Conservation (phyloP, 225 moss, liverwort and hornwort genomes). For the Marchantia paleacea region DNA sequence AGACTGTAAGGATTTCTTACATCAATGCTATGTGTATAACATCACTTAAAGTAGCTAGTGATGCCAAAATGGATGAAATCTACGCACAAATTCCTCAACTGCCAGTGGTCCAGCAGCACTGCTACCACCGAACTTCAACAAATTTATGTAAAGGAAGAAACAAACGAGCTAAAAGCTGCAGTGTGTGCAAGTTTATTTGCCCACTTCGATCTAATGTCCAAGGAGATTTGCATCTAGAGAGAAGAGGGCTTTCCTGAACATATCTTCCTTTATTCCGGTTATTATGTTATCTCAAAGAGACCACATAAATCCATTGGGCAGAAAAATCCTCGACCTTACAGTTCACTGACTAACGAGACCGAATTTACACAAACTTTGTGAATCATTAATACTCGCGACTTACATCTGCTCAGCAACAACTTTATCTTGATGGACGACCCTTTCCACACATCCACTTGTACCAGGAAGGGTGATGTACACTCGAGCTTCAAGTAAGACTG, state of each 20-base stretch:
- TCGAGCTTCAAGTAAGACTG: background rate
- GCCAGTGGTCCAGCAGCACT: background rate
- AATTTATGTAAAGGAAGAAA: background rate
- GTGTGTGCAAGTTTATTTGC: background rate
- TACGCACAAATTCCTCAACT: no score
- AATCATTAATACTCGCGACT: no score
- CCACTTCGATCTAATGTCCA: background rate
- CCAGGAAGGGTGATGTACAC: conserved; percentile 1
- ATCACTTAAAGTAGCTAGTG: no score
- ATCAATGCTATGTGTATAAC: no score
- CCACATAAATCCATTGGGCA: background rate
- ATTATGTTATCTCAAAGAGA: background rate
- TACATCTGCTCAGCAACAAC: background rate
- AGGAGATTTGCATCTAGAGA: background rate
- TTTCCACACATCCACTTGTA: background rate
- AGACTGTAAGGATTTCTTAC: no score
- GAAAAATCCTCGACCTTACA: background rate
- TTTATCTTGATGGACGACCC: background rate
- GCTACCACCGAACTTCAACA: background rate
- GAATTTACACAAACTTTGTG: no score
- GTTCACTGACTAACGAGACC: no score
- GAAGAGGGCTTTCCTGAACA: background rate
- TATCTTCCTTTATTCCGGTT: background rate
- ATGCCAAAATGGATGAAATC: background rate
- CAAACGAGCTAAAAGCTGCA: background rate